A percentile compares a stretch with the other conserved stretches of the same genome.
phyloP scores from a whole-genome alignment of 2,329 filamentous ascomycete genomes.

The Scolecobasidium constrictum region DNA sequence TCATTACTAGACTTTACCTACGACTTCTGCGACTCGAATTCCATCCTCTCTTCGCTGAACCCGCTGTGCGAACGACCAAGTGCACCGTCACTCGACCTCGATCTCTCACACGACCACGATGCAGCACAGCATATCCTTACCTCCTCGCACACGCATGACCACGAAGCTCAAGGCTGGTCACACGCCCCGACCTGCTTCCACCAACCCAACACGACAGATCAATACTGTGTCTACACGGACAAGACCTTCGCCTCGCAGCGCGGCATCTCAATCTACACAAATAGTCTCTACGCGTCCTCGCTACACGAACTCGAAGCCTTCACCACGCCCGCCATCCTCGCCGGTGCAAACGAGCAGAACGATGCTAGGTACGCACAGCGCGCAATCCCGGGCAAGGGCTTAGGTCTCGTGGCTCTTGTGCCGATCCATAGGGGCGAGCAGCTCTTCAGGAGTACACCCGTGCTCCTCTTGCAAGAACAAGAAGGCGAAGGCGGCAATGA shows the following conservation, averaged over 20 bases:
- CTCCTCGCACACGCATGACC: too few species aligned
- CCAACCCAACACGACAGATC: conserved; percentile 5
- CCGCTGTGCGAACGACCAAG: not conserved
- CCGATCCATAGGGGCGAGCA: conserved; percentile 9
- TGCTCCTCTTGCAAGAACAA: conserved; percentile 6
- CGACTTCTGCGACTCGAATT: not conserved
- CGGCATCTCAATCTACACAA: conserved; percentile 10
- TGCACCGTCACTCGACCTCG: too few species aligned
- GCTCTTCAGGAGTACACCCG: conserved; percentile 10
- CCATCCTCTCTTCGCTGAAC: not conserved
- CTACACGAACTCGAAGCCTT: conserved; percentile 4
- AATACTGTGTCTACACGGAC: conserved; percentile 9
- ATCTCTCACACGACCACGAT: too few species aligned
- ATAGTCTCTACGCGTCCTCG: not conserved
- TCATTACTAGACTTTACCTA: not conserved
- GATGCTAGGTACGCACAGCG: conserved; percentile 1
- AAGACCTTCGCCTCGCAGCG: conserved; percentile 8
- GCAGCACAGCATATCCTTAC: too few species aligned
- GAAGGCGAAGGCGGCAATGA: not conserved
- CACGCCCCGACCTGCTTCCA: conserved; percentile 4
- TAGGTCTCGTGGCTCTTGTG: conserved; percentile 9
- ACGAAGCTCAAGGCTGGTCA: conserved; percentile 8
- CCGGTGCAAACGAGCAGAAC: conserved; percentile 5
- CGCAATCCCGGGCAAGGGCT: conserved; percentile 8
- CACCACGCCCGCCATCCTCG: conserved; percentile 4